Conservation (phyloP, 768 basidiomycete species). For the Mycena filopes region DNA sequence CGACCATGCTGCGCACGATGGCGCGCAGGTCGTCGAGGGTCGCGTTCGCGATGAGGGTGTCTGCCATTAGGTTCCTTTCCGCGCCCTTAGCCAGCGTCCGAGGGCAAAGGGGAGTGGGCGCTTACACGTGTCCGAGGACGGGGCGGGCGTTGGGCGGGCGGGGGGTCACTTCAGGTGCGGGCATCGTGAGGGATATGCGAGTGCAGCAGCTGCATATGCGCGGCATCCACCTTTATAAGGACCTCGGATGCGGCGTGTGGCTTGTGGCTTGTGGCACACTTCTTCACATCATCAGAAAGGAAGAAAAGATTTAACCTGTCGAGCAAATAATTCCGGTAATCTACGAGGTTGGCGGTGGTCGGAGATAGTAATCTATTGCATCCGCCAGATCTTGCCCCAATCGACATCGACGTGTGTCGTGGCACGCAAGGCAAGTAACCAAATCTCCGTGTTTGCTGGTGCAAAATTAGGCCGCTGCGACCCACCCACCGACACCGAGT, state of each 20-base stretch:
- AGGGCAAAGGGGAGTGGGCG: too few species aligned
- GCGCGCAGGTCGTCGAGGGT: conserved; percentile 32
- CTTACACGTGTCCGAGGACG: conserved; percentile 28
- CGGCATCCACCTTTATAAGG: too few species aligned
- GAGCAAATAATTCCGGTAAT: too few species aligned
- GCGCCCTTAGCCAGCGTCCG: too few species aligned
- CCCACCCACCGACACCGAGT: too few species aligned
- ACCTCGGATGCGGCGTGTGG: too few species aligned
- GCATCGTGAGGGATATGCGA: too few species aligned
- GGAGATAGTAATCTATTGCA: conserved; percentile 29
- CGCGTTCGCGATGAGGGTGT: conserved; percentile 34
- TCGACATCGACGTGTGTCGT: too few species aligned
- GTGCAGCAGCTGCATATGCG: too few species aligned
- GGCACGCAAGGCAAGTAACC: too few species aligned
- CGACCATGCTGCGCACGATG: conserved; percentile 33
- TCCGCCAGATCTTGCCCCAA: conserved; percentile 17
- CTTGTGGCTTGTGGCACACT: too few species aligned
- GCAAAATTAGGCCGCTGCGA: conserved; percentile 3
- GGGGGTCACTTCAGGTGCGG: conserved; percentile 19
- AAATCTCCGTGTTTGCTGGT: conserved; percentile 4
- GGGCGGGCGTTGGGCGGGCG: conserved; percentile 18
- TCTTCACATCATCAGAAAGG: conserved; percentile 23
- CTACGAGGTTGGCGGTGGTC: conserved; percentile 7
- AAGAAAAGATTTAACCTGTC: conserved; percentile 10
- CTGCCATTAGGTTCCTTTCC: conserved; percentile 31